Base-by-base conservation (phyloP, 1,284 basidiomycete species). In the Termitomyces sp. region DNA sequence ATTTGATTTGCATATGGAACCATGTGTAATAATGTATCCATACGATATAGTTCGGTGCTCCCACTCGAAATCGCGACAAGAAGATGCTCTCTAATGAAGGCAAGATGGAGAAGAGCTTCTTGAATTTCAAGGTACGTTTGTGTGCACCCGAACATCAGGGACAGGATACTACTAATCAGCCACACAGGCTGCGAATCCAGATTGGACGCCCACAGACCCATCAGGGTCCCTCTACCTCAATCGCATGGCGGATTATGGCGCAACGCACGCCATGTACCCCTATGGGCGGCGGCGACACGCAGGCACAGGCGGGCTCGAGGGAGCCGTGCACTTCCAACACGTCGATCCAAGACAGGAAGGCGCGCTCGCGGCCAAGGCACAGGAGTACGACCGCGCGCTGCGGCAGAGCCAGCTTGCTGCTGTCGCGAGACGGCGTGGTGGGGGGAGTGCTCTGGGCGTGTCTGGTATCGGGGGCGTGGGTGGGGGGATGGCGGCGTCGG, bases 101-200 rank as follows among this genome's bases (percentile, higher is more conserved):
- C 50, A 97, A 98, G 78, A 97, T 99, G 93, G 96, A 99, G 76
- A 95, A 98, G 75, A 91, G 86, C 63, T 93, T 99, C 71, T 73
- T 98, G 34, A 94, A 93, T 64, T 99, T 99, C 79, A 96, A 94
- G 74, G 86, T 83, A 46, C 18, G 45, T 51, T 13, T 10, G n/a
- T 18, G 19, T 46, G 10, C 31, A 9, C 31, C 13, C 50, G 6
- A 33, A 30, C 2, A 33, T 46, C 8, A 10, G 28, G 6, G 28
- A 30, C 19, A 13, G 19, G 45, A 52, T 40, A 51, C 38, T 46
- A 16, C 28, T 16, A 47, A 1, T 56, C 21, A 42, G 8, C 14
- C 18, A 41, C 55, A 24, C 56, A 86, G 80, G 91, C 91, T 41
- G 88, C 92, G 10, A 92, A 97, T 71, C 94, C 94, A 9, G 91